phyloP scores from a whole-genome alignment of 371 early-diverging fungal species.

The Apophysomyces variabilis region DNA sequence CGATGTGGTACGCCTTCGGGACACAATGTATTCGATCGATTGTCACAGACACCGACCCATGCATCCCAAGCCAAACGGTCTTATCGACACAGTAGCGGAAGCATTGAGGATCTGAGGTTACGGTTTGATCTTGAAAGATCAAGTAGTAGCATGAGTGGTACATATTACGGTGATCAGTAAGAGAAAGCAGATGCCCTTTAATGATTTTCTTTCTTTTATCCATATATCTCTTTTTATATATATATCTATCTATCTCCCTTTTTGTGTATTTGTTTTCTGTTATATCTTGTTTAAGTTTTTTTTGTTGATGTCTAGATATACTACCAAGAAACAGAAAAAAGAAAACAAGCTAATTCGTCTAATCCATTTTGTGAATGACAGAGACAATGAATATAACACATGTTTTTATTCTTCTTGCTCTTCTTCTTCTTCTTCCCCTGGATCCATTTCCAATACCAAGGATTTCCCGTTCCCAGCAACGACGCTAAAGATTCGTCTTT shows the following conservation, averaged over 20 bases:
- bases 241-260: neutral
- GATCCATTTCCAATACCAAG: slow-evolving; percentile 17
- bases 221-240: neutral
- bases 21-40: slow-evolving; percentile 50
- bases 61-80: slow-evolving; percentile 52
- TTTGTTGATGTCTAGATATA: no score
- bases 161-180: slow-evolving; percentile 19
- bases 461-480: slow-evolving; percentile 16
- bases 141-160: slow-evolving; percentile 32
- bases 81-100: slow-evolving; percentile 50
- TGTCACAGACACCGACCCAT: slow-evolving; percentile 53
- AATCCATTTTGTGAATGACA: no score
- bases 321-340: no score
- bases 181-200: neutral
- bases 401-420: neutral
- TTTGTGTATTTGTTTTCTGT: neutral
- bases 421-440: slow-evolving; percentile 1
- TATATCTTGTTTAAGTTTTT: neutral
- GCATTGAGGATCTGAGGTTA: slow-evolving; percentile 46
- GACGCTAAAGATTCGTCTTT: slow-evolving; percentile 17
- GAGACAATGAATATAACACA: no score
- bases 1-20: slow-evolving; percentile 28
- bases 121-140: slow-evolving; percentile 44
- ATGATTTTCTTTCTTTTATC: neutral
- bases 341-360: no score